Percentiles rank a stretch among this genome's conserved stretches.
phyloP scores from a whole-genome alignment of 495 filamentous ascomycete genomes.

The Evansstolkia leycettana region DNA sequence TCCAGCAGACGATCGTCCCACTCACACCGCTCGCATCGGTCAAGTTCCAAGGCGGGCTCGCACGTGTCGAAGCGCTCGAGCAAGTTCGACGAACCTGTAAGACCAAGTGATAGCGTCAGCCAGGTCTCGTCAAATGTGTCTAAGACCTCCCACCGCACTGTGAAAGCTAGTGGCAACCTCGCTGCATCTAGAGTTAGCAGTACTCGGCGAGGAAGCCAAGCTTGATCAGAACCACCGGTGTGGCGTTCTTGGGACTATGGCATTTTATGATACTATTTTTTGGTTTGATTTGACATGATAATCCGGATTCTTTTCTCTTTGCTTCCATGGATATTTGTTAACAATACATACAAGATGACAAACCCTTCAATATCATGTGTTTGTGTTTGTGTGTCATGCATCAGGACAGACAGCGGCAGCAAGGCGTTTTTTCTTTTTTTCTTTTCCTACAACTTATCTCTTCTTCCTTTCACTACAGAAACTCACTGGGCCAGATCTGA shows the following conservation, averaged over 20 bases:
- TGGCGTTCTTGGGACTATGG: too few relatives aligned
- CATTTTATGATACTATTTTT: too few relatives aligned
- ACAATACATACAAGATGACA: not conserved
- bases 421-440: slow-evolving; percentile 2
- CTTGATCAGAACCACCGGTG: slow-evolving; percentile 2
- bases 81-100: slow-evolving; percentile 32
- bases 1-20: slow-evolving; percentile 8
- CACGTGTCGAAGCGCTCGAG: slow-evolving; percentile 18
- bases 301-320: slow-evolving; percentile 1
- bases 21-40: slow-evolving; percentile 8
- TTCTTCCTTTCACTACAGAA: slow-evolving; percentile 2
- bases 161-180: slow-evolving; percentile 20
- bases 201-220: slow-evolving; percentile 22
- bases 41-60: slow-evolving; percentile 12
- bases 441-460: slow-evolving; percentile 2
- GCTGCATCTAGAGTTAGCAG: slow-evolving; percentile 16
- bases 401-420: too few relatives aligned
- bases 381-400: not conserved
- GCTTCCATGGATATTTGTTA: not conserved
- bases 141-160: slow-evolving; percentile 21
- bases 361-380: not conserved
- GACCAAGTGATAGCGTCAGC: slow-evolving; percentile 56
- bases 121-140: slow-evolving; percentile 32
- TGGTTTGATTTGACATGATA: not conserved
- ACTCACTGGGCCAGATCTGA: too few relatives aligned